A percentile compares a stretch with the other conserved stretches of the same genome.
These are phyloP conservation scores for Calycina herbarum DNA, from an alignment of 2,329 filamentous ascomycete species.

Conservation along the genomic window DNA sequence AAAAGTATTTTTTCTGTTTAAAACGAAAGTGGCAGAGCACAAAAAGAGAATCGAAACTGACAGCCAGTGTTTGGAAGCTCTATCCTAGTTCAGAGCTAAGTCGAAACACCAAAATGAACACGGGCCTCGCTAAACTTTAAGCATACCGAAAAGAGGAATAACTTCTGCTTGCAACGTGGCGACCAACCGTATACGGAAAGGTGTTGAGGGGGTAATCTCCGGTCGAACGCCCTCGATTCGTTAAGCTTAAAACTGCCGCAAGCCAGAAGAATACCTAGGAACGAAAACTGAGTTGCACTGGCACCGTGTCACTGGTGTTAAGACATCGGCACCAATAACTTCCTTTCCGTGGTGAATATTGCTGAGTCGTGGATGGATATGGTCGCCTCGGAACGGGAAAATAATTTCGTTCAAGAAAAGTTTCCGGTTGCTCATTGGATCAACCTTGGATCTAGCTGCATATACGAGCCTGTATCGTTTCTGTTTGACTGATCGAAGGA, in stretches of 20 bases:
- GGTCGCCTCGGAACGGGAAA: too few species aligned
- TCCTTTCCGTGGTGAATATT: too few species aligned
- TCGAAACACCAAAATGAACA: not conserved
- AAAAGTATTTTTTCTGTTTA: not conserved
- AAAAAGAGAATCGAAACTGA: not conserved
- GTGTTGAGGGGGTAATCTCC: not conserved
- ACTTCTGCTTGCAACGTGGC: too few species aligned
- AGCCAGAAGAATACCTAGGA: not conserved
- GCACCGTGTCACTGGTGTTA: not conserved
- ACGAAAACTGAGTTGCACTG: not conserved
- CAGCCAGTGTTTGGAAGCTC: slow-evolving; percentile 1
- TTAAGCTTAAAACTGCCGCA: not conserved
- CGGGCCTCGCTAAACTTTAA: not conserved
- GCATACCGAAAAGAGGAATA: not conserved
- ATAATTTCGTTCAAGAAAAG: too few species aligned
- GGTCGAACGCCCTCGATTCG: not conserved
- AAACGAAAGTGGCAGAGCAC: not conserved
- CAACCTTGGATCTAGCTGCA: too few species aligned
- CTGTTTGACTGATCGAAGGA: too few species aligned
- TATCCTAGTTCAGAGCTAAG: not conserved
- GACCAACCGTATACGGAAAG: not conserved
- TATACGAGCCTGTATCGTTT: too few species aligned
- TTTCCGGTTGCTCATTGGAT: too few species aligned
- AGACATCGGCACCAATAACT: too few species aligned
- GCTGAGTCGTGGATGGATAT: too few species aligned